Conservation (phyloP, 83 land plant species). For the Isoetes engelmannii region DNA sequence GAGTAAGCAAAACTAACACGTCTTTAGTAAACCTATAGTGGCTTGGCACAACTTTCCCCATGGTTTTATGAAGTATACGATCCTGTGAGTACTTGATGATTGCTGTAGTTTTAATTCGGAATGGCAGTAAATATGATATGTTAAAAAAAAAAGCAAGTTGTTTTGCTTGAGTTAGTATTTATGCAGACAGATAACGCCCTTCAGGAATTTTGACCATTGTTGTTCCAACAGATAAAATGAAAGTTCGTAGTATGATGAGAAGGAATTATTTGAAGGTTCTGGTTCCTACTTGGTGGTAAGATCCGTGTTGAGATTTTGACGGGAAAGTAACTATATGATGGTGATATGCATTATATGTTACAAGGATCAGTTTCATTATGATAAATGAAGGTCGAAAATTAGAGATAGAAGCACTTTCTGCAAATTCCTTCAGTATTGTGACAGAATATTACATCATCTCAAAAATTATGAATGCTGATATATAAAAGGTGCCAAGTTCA, state of each 20-base stretch:
- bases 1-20: too few relatives aligned
- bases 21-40: too few relatives aligned
- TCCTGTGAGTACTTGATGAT: too few relatives aligned
- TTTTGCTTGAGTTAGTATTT: too few relatives aligned
- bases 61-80: too few relatives aligned
- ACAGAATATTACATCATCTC: conserved; percentile 12
- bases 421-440: conserved; percentile 4
- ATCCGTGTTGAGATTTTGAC: neutral
- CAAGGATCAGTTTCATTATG: conserved; percentile 11
- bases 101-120: too few relatives aligned
- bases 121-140: too few relatives aligned
- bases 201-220: too few relatives aligned
- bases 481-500: too few relatives aligned
- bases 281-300: conserved; percentile 22
- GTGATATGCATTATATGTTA: neutral
- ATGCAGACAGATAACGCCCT: too few relatives aligned
- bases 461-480: conserved; percentile 2
- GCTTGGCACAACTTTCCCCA: too few relatives aligned
- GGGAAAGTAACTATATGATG: neutral
- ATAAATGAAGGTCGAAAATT: conserved; percentile 7
- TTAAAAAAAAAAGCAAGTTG: neutral
- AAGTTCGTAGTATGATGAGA: conserved; percentile 9
- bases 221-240: conserved; percentile 9
- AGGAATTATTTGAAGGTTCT: conserved; percentile 13
- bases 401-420: conserved; percentile 19